Base-by-base conservation (phyloP, 345 rosid species). In the Gossypium australe region DNA sequence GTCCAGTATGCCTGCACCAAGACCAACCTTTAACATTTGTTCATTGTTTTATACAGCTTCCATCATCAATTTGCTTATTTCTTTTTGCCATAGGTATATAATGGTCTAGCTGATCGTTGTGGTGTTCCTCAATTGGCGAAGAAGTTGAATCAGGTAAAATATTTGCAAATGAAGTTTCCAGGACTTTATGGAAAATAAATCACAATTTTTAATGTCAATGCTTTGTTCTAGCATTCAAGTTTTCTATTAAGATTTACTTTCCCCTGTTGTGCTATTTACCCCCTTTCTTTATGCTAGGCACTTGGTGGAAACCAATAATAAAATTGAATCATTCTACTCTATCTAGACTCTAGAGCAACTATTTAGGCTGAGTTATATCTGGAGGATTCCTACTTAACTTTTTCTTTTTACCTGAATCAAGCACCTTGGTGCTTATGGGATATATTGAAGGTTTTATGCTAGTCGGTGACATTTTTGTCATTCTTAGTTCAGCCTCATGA, bases 71-170 rank as follows among this genome's bases (percentile, higher is more conserved):
- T 24, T 77, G 27, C 60, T 52, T 22, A 67, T 53, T 51, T 73
- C 18, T 55, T 63, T 65, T 71, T 10, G 44, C 18, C 67, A 64
- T 62, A 94, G 97, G 92, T 84, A 49, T 94, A 94, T 84, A 91
- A 82, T 71, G 87, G 88, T 81, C 84, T 94, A n/a, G 88, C 88
- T n/a, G 98, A 92, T 83, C 90, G 94, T 16, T 92, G 96, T 87
- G 98, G 98, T 51, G 85, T 92, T 79, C 93, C 98, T 75, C 98
- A 94, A 77, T 58, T 92, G 82, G 98, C 98, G 48, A 94, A 92
- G 85, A 94, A 91, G 81, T 84, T 94, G 86, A 94, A 94, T 78
- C 97, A 91, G 94, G 98, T 92, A 86, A 55, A 61, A 67, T 43
- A 16, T 67, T 58, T 81, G 67, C 9, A 48, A 47, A 38, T 71